phyloP scores from a whole-genome alignment of 1,284 basidiomycete species.

The Stygiomarasmius scandens region DNA sequence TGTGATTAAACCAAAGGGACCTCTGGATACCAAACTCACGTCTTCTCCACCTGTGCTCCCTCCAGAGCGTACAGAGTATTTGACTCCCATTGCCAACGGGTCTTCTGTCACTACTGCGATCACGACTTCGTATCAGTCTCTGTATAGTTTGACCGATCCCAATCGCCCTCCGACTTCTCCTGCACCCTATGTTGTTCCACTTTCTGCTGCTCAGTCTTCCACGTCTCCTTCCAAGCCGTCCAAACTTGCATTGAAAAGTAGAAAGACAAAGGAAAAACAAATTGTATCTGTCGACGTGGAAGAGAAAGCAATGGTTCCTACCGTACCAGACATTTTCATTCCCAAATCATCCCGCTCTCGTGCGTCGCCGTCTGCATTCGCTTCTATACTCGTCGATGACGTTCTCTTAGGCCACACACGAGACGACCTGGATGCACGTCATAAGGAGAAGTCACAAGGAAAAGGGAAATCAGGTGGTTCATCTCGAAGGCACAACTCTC shows the following conservation, averaged over 20 bases:
- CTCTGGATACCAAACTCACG: constrained; percentile 31
- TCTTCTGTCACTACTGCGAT: constrained; percentile 77
- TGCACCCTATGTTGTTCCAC: constrained; percentile 44
- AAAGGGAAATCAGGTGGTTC: not conserved
- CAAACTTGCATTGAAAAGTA: constrained; percentile 72
- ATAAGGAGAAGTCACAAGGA: constrained; percentile 17
- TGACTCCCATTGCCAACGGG: constrained; percentile 75
- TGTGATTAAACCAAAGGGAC: constrained; percentile 46
- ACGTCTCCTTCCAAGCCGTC: constrained; percentile 40
- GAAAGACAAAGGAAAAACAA: constrained; percentile 48
- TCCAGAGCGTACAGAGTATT: constrained; percentile 59
- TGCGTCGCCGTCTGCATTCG: constrained; percentile 77
- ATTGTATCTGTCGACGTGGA: constrained; percentile 35
- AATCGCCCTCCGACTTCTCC: constrained; percentile 37
- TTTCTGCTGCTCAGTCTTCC: constrained; percentile 20
- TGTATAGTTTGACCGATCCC: constrained; percentile 56
- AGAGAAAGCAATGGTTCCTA: constrained; percentile 33
- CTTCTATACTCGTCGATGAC: constrained; percentile 68
- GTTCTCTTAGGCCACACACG: constrained; percentile 40
- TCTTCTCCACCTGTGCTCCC: constrained; percentile 33
- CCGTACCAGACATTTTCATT: constrained; percentile 60
- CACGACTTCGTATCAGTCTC: constrained; percentile 72
- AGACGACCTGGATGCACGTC: constrained; percentile 34
- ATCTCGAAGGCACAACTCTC: constrained; percentile 24
- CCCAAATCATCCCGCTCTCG: constrained; percentile 51